A percentile compares a stretch with the other conserved stretches of the same genome.
These are phyloP conservation scores for Trametes sanguinea DNA, from an alignment of 768 basidiomycete species.

Conservation along the genomic window DNA sequence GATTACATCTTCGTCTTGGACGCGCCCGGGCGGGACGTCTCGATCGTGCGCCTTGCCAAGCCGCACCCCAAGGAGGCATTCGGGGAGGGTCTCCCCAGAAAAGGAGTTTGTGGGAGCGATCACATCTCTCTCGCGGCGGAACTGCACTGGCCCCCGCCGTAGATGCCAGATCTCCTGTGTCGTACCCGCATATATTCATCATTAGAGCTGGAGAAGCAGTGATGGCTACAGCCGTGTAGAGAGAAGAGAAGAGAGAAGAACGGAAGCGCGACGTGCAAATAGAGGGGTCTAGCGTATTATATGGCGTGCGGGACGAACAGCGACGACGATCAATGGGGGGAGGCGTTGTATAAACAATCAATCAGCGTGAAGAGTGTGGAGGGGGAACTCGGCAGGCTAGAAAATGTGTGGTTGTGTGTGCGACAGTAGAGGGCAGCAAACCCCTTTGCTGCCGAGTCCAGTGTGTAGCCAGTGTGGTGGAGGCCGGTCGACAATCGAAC, in stretches of 20 bases:
- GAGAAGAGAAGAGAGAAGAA: not conserved
- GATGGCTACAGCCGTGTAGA: slow-evolving; percentile 20
- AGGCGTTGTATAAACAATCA: slow-evolving; percentile 6
- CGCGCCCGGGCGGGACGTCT: slow-evolving; percentile 35
- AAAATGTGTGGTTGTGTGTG: slow-evolving; percentile 1
- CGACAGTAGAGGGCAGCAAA: not conserved
- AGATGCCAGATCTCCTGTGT: not conserved
- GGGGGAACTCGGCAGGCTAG: not conserved
- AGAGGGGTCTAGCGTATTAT: slow-evolving; percentile 16
- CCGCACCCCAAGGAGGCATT: slow-evolving; percentile 63
- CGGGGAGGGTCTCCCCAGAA: slow-evolving; percentile 74
- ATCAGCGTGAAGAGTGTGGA: not conserved
- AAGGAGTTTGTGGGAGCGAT: slow-evolving; percentile 81
- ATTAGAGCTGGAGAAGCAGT: slow-evolving; percentile 18
- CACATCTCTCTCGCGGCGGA: slow-evolving; percentile 81
- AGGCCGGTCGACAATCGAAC: not conserved
- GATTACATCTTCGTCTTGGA: slow-evolving; percentile 89
- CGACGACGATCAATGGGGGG: slow-evolving; percentile 12
- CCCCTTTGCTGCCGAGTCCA: slow-evolving; percentile 2
- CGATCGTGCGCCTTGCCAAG: slow-evolving; percentile 56
- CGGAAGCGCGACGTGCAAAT: slow-evolving; percentile 18
- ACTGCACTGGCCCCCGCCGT: slow-evolving; percentile 37
- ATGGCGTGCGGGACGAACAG: slow-evolving; percentile 5
- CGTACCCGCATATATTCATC: slow-evolving; percentile 7
- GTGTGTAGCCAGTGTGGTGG: not conserved